phyloP scores from a whole-genome alignment of 257 asterid species.

The Solanum bulbocastanum region DNA sequence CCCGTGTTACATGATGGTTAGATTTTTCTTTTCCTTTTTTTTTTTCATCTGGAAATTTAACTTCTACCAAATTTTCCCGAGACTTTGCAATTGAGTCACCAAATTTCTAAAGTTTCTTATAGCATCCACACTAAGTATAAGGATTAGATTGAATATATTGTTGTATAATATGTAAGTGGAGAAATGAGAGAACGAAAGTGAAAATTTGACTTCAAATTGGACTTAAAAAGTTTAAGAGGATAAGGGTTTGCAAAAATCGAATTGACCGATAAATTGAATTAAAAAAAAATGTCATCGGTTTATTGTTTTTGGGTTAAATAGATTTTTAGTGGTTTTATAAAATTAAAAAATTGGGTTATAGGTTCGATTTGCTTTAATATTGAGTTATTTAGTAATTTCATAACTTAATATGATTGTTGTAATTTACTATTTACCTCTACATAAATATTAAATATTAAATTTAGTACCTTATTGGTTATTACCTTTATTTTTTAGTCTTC shows the following conservation, averaged over 20 bases:
- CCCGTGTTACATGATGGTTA: background rate
- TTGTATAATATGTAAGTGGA: background rate
- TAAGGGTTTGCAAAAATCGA: accelerated
- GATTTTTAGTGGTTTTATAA: no score
- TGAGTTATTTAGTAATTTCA: background rate
- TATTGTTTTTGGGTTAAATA: no score
- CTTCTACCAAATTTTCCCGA: background rate
- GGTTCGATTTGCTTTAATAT: accelerated
- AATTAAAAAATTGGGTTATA: no score
- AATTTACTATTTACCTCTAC: background rate
- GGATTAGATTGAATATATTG: background rate
- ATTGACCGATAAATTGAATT: background rate
- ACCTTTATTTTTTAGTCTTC: background rate
- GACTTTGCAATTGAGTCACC: background rate
- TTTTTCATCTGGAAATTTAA: background rate
- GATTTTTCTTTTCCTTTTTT: background rate
- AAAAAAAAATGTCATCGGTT: no score
- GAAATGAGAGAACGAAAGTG: background rate
- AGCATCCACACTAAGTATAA: background rate
- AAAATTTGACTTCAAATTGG: background rate
- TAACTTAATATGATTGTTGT: background rate
- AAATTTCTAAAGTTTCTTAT: background rate
- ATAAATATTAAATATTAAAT: no score
- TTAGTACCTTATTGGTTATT: background rate
- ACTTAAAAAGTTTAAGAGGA: background rate